Evolutionary conservation across 1,139 yeast species (phyloP).

Genomic region (Candida frijolesensis): DNA sequence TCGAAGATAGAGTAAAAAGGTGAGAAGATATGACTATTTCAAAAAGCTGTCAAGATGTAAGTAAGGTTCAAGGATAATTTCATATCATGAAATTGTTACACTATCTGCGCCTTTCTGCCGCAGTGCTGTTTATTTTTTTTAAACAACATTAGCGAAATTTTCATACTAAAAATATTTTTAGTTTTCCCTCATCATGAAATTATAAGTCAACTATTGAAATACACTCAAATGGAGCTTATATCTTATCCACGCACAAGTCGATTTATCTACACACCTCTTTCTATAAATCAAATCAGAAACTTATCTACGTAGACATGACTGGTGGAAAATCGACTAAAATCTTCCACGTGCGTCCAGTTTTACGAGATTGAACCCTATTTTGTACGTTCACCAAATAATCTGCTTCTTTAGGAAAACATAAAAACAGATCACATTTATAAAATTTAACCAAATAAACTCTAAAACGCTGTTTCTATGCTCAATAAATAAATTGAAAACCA

Average conservation of each 20-base stretch:
- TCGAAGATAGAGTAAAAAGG: neutral
- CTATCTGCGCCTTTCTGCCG: neutral
- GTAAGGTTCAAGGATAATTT: neutral
- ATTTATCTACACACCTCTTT: no score
- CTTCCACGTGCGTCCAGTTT: neutral
- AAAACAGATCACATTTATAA: slow-evolving; percentile 55
- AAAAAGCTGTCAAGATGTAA: no score
- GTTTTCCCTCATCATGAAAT: neutral
- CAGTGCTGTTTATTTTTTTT: neutral
- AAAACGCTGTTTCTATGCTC: slow-evolving; percentile 48
- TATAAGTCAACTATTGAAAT: no score
- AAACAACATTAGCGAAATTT: neutral
- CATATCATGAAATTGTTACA: neutral
- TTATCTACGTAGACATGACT: no score
- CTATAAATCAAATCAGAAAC: no score
- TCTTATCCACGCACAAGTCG: neutral
- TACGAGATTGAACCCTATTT: neutral
- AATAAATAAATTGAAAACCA: slow-evolving; percentile 68
- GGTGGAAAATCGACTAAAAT: no score
- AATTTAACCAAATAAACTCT: slow-evolving; percentile 65
- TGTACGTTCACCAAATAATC: slow-evolving; percentile 62
- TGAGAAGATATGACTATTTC: no score
- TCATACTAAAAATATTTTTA: neutral
- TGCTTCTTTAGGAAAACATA: slow-evolving; percentile 60
- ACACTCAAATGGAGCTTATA: neutral